These are phyloP conservation scores for Boletus speciosus DNA, from an alignment of 768 basidiomycete genomes.

Conservation along the genomic window DNA sequence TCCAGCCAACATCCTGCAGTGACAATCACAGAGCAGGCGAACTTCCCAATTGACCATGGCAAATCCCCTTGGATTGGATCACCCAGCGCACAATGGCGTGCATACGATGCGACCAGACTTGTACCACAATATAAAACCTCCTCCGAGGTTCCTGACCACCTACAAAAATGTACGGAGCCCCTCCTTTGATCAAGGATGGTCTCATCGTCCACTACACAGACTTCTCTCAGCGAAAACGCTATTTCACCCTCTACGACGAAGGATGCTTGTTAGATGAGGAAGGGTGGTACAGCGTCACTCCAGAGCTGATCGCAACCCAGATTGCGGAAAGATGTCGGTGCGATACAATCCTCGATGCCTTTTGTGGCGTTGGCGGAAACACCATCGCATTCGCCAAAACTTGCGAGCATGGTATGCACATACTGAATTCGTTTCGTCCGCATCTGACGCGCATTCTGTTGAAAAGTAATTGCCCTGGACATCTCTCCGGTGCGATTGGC, in stretches of 20 bases:
- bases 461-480: constrained; percentile 89
- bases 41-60: neutral
- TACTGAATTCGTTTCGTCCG: neutral
- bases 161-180: constrained; percentile 67
- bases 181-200: neutral
- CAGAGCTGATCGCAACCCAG: constrained; percentile 86
- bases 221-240: constrained; percentile 78
- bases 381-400: constrained; percentile 96
- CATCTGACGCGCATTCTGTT: neutral
- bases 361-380: constrained; percentile 97
- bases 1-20: neutral
- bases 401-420: constrained; percentile 79
- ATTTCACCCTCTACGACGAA: constrained; percentile 73
- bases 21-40: neutral
- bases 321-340: constrained; percentile 92
- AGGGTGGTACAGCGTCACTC: constrained; percentile 98
- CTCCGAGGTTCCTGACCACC: constrained; percentile 69
- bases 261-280: constrained; percentile 90
- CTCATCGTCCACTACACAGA: constrained; percentile 46
- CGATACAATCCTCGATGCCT: constrained; percentile 84
- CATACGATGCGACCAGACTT: constrained; percentile 67
- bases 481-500: constrained; percentile 79
- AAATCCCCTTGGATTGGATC: constrained; percentile 26
- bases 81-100: constrained; percentile 32
- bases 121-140: constrained; percentile 66